Evolutionary conservation across 306 rosid genomes (phyloP).

Genomic region (Cicer cuneatum): DNA sequence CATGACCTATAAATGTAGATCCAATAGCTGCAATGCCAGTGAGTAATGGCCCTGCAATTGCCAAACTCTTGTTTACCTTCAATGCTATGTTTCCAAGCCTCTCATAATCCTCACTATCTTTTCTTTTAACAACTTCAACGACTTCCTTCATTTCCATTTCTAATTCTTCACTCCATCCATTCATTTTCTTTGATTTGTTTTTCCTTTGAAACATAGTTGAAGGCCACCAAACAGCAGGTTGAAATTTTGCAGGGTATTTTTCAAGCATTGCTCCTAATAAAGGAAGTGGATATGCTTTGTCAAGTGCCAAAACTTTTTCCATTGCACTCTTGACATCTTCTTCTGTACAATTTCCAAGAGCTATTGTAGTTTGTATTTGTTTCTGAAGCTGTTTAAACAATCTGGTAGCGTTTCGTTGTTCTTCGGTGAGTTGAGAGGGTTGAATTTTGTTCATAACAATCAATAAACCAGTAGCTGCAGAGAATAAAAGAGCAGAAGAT

Average conservation of each 20-base stretch:
- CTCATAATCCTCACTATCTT: constrained; percentile 69
- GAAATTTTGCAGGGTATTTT: constrained; percentile 38
- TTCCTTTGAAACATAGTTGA: constrained; percentile 22
- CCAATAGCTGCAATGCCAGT: constrained; percentile 71
- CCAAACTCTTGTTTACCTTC: constrained; percentile 66
- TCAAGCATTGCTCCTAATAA: constrained; percentile 45
- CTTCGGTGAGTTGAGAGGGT: constrained; percentile 43
- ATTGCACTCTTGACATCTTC: constrained; percentile 36
- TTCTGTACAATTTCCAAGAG: not conserved
- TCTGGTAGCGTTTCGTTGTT: constrained; percentile 44
- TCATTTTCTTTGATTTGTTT: constrained; percentile 1
- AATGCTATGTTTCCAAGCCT: constrained; percentile 66
- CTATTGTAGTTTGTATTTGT: constrained; percentile 24
- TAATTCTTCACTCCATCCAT: constrained; percentile 66
- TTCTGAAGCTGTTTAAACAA: constrained; percentile 24
- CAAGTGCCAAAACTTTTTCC: constrained; percentile 46
- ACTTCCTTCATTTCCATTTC: constrained; percentile 69
- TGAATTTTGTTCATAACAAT: constrained; percentile 47
- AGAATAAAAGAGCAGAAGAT: constrained; percentile 41
- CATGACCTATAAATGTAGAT: constrained; percentile 53
- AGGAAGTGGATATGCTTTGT: constrained; percentile 46
- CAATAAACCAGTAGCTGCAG: constrained; percentile 21
- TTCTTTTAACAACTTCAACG: constrained; percentile 53
- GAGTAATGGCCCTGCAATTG: constrained; percentile 74
- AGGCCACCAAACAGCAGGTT: constrained; percentile 48